Percentiles rank a stretch among this genome's conserved stretches.
These are phyloP conservation scores for Pythium guiyangense DNA, from an alignment of 352 stramenopile species.

Conservation along the genomic window DNA sequence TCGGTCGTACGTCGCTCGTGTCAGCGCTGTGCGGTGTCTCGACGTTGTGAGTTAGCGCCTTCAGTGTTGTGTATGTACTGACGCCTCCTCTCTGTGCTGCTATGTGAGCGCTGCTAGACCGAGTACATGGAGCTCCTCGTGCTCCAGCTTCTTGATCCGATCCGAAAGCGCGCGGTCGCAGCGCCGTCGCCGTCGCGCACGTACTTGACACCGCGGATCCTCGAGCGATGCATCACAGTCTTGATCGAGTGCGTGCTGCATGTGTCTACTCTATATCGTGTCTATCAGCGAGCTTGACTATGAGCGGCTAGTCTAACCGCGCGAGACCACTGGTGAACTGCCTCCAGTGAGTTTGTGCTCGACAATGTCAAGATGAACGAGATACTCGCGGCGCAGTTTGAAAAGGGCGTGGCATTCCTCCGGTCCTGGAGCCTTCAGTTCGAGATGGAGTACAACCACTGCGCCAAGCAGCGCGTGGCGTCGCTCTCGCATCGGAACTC, in stretches of 20 bases:
- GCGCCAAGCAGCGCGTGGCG: not conserved
- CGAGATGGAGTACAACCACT: constrained; percentile 48
- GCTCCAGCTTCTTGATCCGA: constrained; percentile 38
- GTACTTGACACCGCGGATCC: constrained; percentile 43
- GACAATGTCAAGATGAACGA: constrained; percentile 28
- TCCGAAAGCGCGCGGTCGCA: constrained; percentile 34
- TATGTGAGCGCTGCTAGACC: constrained; percentile 15
- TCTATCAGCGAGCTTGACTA: too few relatives aligned
- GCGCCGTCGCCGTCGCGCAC: constrained; percentile 31
- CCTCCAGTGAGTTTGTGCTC: constrained; percentile 30
- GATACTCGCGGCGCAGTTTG: constrained; percentile 24
- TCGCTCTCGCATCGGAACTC: not conserved
- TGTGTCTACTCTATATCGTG: too few relatives aligned
- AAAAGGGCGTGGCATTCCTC: constrained; percentile 40
- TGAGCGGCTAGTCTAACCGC: too few relatives aligned
- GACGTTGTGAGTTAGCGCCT: too few relatives aligned
- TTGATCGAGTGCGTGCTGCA: constrained; percentile 37
- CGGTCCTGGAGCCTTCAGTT: constrained; percentile 40
- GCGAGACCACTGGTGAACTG: too few relatives aligned
- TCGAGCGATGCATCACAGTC: constrained; percentile 56
- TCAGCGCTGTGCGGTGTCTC: too few relatives aligned
- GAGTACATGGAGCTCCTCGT: constrained; percentile 52
- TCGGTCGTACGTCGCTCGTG: constrained; percentile 2
- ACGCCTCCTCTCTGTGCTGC: not conserved
- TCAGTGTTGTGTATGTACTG: too few relatives aligned